phyloP scores from a whole-genome alignment of 441 rosid species.

The Hura crepitans region DNA sequence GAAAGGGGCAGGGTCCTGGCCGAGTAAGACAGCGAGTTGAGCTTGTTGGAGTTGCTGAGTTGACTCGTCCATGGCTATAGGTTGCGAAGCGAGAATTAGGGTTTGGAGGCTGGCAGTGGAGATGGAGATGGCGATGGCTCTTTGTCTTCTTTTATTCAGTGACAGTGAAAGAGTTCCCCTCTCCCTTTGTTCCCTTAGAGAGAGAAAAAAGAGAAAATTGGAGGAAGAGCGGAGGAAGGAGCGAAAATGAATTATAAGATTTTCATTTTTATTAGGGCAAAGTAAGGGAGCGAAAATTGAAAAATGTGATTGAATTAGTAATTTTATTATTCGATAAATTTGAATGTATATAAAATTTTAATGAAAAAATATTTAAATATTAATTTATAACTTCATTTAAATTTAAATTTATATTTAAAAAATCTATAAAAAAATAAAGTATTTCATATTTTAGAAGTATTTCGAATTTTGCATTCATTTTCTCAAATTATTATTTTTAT shows the following conservation, averaged over 20 bases:
- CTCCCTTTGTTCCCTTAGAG: neutral
- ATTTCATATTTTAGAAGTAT: no score
- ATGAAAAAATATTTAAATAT: no score
- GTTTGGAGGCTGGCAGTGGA: constrained; percentile 12
- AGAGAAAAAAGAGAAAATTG: neutral
- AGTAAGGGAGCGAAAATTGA: constrained; percentile 8
- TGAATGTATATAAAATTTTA: no score
- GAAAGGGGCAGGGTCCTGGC: constrained; percentile 75
- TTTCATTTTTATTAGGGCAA: constrained; percentile 22
- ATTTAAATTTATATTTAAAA: no score
- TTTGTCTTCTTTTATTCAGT: neutral
- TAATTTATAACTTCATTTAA: no score
- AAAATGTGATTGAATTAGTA: neutral
- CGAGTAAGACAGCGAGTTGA: constrained; percentile 75
- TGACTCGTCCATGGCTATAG: constrained; percentile 57
- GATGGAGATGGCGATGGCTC: constrained; percentile 9
- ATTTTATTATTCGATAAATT: no score
- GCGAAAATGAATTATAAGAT: constrained; percentile 14
- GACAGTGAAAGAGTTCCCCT: neutral
- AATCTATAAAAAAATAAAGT: no score
- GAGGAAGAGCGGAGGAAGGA: neutral
- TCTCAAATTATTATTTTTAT: no score
- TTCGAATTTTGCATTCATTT: no score
- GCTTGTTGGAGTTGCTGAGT: constrained; percentile 78
- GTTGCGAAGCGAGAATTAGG: constrained; percentile 15